Evolutionary conservation across 345 rosid species (phyloP).

Genomic region (Nephelium lappaceum): DNA sequence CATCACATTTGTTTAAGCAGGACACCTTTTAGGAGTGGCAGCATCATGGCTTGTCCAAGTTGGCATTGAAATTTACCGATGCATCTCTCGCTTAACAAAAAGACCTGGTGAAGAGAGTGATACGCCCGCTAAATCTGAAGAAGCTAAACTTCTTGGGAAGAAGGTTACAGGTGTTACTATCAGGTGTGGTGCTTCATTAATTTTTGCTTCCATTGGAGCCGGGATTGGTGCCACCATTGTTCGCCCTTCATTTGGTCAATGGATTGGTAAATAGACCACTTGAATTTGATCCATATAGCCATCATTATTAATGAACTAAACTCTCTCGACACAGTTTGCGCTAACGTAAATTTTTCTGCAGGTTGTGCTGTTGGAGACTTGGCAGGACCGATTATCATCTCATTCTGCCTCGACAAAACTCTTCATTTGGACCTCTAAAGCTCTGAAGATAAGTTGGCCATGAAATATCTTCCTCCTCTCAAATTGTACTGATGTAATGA

Average conservation of each 20-base stretch:
- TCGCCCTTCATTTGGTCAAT: constrained; percentile 86
- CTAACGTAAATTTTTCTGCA: constrained; percentile 29
- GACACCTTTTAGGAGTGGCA: constrained; percentile 73
- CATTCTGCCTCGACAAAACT: constrained; percentile 69
- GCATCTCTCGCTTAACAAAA: constrained; percentile 36
- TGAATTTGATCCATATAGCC: not conserved
- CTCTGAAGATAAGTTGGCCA: not conserved
- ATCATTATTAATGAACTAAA: not conserved
- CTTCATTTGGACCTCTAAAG: constrained; percentile 48
- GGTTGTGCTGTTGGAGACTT: constrained; percentile 88
- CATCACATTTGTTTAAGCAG: constrained; percentile 44
- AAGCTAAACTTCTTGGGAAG: constrained; percentile 70
- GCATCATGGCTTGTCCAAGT: constrained; percentile 95
- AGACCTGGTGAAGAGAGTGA: constrained; percentile 43
- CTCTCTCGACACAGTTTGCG: not conserved
- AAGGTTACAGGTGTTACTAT: constrained; percentile 66
- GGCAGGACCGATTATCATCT: constrained; percentile 72
- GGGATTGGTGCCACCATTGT: constrained; percentile 74
- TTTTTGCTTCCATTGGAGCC: constrained; percentile 92
- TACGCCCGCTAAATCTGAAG: constrained; percentile 38
- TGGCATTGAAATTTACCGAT: constrained; percentile 76
- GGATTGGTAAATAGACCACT: constrained; percentile 73
- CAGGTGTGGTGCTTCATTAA: constrained; percentile 73
- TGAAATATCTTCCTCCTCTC: not conserved
- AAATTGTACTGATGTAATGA: constrained; percentile 6